Percentiles rank a stretch among this genome's conserved stretches.
Conservation (phyloP, 805 yeast species). For the Zygotorulaspora florentina region DNA sequence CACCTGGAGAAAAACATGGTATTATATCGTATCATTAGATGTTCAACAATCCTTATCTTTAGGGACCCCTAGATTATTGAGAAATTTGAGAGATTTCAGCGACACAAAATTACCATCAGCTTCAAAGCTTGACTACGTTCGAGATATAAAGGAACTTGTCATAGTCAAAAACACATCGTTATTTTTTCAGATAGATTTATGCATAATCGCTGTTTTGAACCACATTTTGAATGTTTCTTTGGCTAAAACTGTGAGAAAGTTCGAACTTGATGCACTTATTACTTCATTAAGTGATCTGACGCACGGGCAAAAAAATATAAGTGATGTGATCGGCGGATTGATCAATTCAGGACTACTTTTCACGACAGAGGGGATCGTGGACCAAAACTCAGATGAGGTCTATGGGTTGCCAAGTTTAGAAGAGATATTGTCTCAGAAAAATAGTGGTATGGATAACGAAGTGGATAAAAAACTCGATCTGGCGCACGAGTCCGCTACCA, state of each 20-base stretch:
- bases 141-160: constrained; percentile 42
- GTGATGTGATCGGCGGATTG: constrained; percentile 27
- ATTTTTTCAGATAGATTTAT: constrained; percentile 43
- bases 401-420: constrained; percentile 33
- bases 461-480: constrained; percentile 35
- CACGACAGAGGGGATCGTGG: constrained; percentile 32
- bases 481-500: constrained; percentile 40
- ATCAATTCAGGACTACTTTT: constrained; percentile 30
- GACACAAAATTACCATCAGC: constrained; percentile 44
- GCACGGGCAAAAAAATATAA: constrained; percentile 30
- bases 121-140: constrained; percentile 35
- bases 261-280: constrained; percentile 38
- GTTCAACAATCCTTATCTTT: constrained; percentile 40
- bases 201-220: constrained; percentile 36
- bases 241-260: constrained; percentile 42
- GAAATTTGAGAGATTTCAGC: constrained; percentile 38
- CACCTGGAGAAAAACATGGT: constrained; percentile 59
- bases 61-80: constrained; percentile 40
- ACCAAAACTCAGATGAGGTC: constrained; percentile 30
- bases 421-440: constrained; percentile 23
- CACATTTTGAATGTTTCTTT: constrained; percentile 33
- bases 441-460: constrained; percentile 11
- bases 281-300: constrained; percentile 34
- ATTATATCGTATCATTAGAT: constrained; percentile 41
- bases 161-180: constrained; percentile 47